Evolutionary conservation across 345 rosid species (phyloP), one percentile per base, ranked within the genome.

Genomic region (Limnanthes douglasii): DNA sequence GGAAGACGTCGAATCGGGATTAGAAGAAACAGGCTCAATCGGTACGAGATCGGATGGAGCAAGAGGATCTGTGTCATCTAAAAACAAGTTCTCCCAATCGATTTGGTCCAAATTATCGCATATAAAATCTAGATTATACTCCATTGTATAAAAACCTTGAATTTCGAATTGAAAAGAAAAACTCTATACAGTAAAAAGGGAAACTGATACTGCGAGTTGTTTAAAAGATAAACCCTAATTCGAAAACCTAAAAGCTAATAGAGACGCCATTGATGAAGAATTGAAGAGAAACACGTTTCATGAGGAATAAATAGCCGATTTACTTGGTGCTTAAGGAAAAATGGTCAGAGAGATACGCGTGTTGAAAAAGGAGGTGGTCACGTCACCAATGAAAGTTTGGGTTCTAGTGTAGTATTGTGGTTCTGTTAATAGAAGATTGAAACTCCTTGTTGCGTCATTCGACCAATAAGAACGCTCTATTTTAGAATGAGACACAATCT

Each of bases 1-100:
- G 17, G 61, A 52, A 8, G 61, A 41, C n/a, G 28, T 18, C 7
- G 64, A 46, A 28, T 43, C 68, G 1, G 69, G 65, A 0, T 65
- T 48, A 2, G 62, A 41, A 0, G 31, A 12, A 2, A 45, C 48
- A 37, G 20, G 20, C 3, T 44, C 29, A 11, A 3, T 26, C 8
- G 11, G 34, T 12, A 37, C 37, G 19, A 25, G 13, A 9, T 56
- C 51, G n/a, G 11, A 23, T 15, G 36, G 13, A 5, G 32, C 15
- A 21, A 44, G 28, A 28, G 48, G 31, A 8, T 51, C 56, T 37
- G 31, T 43, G 13, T 37, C 43, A 2, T 57, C 59, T 14, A 1
- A 2, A 15, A 52, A 44, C 30, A 61, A 26, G 27, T 39, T 43
- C 8, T 50, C 41, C 57, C 54, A 61, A 24, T 53, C 61, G 29